Conservation (phyloP, 2,329 filamentous ascomycete species). For the Aspergillus fumigatiaffinis region DNA sequence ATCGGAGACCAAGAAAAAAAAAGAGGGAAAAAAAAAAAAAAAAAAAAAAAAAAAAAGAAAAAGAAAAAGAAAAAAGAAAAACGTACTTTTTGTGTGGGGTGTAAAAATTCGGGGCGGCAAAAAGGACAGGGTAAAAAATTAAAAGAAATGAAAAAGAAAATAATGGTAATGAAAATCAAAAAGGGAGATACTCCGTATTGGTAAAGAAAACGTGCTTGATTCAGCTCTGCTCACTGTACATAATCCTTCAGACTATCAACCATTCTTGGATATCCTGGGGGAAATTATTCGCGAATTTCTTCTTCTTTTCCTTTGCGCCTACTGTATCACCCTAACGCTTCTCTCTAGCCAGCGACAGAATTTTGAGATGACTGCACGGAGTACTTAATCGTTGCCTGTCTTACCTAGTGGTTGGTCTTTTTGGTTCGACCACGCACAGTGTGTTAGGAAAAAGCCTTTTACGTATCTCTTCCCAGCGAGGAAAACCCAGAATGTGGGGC, state of each 20-base stretch:
- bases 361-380: not conserved
- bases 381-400: constrained; percentile 5
- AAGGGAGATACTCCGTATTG: not conserved
- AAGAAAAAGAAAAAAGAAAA: constrained; percentile 13
- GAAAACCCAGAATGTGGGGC: constrained; percentile 15
- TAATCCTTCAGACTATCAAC: not conserved
- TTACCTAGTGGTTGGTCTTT: constrained; percentile 9
- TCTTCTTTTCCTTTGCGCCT: not conserved
- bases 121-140: constrained; percentile 11
- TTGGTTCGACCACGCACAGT: constrained; percentile 12
- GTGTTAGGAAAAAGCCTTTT: constrained; percentile 6
- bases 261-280: not conserved
- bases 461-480: not conserved
- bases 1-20: constrained; percentile 19
- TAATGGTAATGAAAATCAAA: constrained; percentile 7
- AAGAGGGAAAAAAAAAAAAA: constrained; percentile 13
- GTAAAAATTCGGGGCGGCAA: constrained; percentile 19
- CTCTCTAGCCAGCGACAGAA: not conserved
- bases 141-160: constrained; percentile 9
- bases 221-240: constrained; percentile 3
- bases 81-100: constrained; percentile 1
- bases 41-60: constrained; percentile 16
- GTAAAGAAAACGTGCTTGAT: constrained; percentile 22
- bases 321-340: not conserved
- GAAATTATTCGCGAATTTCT: not conserved